Conservation (phyloP, 2,329 filamentous ascomycete genomes). For the Apiospora koreana region DNA sequence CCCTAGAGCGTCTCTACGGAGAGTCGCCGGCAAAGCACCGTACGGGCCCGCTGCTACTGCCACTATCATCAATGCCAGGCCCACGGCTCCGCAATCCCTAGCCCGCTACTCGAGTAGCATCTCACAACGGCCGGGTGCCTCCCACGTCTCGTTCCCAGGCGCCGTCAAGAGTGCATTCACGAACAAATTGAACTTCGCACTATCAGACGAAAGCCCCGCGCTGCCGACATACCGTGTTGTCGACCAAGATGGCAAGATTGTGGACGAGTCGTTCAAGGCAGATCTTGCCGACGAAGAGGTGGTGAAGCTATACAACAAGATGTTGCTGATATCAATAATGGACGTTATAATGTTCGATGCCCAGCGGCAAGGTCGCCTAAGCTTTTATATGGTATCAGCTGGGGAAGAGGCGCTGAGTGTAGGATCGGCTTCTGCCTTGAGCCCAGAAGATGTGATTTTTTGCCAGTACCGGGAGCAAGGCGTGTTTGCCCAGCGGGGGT, state of each 20-base stretch:
- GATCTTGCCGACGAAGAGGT: constrained; percentile 68
- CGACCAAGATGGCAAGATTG: constrained; percentile 81
- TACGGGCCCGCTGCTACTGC: constrained; percentile 7
- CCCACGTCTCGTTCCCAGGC: constrained; percentile 79
- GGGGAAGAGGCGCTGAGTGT: constrained; percentile 94
- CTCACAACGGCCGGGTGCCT: constrained; percentile 57
- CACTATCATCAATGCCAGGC: background rate
- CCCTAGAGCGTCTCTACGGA: constrained; percentile 5
- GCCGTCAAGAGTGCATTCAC: constrained; percentile 94
- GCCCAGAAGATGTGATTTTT: constrained; percentile 86
- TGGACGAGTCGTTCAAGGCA: constrained; percentile 70
- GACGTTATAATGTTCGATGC: constrained; percentile 98
- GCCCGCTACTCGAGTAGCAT: constrained; percentile 44
- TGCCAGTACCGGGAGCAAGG: constrained; percentile 94
- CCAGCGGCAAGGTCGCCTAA: constrained; percentile 88
- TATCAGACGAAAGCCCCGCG: constrained; percentile 69
- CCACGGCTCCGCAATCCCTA: constrained; percentile 7
- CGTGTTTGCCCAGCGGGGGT: constrained; percentile 87
- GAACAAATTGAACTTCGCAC: constrained; percentile 73
- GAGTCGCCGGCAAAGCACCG: constrained; percentile 12
- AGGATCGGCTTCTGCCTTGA: constrained; percentile 80
- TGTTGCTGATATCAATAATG: constrained; percentile 78
- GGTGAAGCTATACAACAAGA: constrained; percentile 63
- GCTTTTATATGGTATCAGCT: constrained; percentile 96
- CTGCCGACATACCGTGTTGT: constrained; percentile 92